Evolutionary conservation across 2,329 filamentous ascomycete genomes (phyloP).

Genomic region (Calonectria leucothoes): DNA sequence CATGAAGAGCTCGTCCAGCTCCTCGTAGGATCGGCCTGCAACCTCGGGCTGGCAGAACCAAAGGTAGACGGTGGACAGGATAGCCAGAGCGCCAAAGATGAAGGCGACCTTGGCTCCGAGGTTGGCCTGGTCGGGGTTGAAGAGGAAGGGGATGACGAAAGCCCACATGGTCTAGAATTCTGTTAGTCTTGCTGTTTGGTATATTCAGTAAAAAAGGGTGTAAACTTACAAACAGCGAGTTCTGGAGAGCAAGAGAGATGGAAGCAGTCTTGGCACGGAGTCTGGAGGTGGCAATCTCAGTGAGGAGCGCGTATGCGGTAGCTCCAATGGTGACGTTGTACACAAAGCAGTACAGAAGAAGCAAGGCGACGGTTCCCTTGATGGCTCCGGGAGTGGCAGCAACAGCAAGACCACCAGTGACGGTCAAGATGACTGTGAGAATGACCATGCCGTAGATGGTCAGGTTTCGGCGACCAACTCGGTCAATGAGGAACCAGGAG

Average conservation of each 20-base stretch:
- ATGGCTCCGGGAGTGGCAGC: conserved; percentile 22
- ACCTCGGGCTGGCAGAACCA: conserved; percentile 52
- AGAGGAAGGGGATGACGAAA: conserved; percentile 35
- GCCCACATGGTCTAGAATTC: conserved; percentile 28
- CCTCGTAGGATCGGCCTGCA: conserved; percentile 38
- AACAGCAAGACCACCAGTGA: conserved; percentile 29
- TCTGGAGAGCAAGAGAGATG: conserved; percentile 31
- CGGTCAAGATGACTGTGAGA: conserved; percentile 24
- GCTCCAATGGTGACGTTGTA: conserved; percentile 36
- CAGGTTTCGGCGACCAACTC: conserved; percentile 27
- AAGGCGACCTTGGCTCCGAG: conserved; percentile 35
- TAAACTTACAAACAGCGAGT: conserved; percentile 29
- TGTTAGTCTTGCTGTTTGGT: background rate
- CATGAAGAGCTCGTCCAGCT: conserved; percentile 42
- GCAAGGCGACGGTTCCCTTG: conserved; percentile 28
- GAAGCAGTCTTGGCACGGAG: conserved; percentile 33
- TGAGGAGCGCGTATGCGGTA: conserved; percentile 31
- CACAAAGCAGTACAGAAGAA: conserved; percentile 31
- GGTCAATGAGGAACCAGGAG: conserved; percentile 34
- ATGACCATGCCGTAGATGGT: conserved; percentile 26
- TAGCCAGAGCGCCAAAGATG: conserved; percentile 48
- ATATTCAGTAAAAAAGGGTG: fast-evolving
- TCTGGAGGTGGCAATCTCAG: conserved; percentile 30
- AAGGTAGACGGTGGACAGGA: conserved; percentile 47
- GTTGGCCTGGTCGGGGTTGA: conserved; percentile 36